Base-by-base conservation (phyloP, 805 yeast genomes). In the Nakazawaea ishiwadae region DNA sequence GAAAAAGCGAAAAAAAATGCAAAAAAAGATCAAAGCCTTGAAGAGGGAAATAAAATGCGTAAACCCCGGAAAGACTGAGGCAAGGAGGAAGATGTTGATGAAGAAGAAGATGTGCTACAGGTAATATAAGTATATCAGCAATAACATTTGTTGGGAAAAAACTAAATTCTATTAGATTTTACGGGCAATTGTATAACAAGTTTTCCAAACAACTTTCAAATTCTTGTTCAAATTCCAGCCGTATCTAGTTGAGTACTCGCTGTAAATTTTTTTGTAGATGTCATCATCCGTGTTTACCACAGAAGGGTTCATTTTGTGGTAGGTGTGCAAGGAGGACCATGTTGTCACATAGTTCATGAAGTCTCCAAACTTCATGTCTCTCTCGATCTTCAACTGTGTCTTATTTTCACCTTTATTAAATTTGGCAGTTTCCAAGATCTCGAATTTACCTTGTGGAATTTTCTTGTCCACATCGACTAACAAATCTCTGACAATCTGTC, bases 321-420 rank as follows among this genome's bases (percentile, higher is more conserved):
- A 83, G 31, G 63, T 66, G 58, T 81, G 86, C 55, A 73, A 77
- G 2, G 85, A 73, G 52, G 93, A 82, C 72, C 80, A 82, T 0
- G 96, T 84, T n/a, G 65, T 59, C 18, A 82, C 53, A 55, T 86
- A 84, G 15, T 66, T 58, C 3, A 65, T 56, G 48, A 71, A 78
- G 4, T 66, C 76, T 4, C 50, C 56, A 27, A 87, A 44, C 0
- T 76, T 60, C 29, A 71, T 59, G 12, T 62, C 54, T 41, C 62
- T 58, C 37, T 65, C 65, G 36, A 69, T 59, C 0, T 42, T 44
- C 35, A 70, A 49, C 16, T 61, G 62, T 1, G 52, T 48, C 1
- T 46, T 47, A 6, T 34, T 29, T 31, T 32, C 33, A 23, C 42
- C 42, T 10, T 47, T 60, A 44, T 50, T 51, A 42, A 62, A 51